Base-by-base conservation (phyloP, 768 basidiomycete genomes). In the Mycena filopes region DNA sequence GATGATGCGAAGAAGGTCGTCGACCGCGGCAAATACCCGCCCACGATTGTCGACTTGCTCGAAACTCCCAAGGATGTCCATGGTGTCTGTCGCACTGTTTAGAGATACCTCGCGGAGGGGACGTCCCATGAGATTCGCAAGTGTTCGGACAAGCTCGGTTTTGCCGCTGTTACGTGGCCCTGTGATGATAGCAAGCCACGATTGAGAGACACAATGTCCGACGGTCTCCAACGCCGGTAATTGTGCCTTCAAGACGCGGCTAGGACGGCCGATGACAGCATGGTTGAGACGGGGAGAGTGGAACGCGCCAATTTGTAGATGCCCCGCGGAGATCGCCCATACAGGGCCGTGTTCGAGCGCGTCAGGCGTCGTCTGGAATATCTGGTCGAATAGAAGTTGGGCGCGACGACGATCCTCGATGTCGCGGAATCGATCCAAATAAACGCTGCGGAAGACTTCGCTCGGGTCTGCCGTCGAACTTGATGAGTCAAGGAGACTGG, bases 31-130 rank as follows among this genome's bases (percentile, higher is more conserved):
- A 12, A 77, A 56, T 31, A 81, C 64, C 20, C 82, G 83, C 38
- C 80, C 78, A n/a, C 76, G 77, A 40, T 74, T 57, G 74, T 95
- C 92, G 28, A 91, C 87, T 78, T 99, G 97, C 77, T 99, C 98
- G 73, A 98, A 99, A 75, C 93, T 92, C 36, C 98, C 98, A 46
- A 99, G 80, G 36, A 99, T 89, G 77, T 99, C 98, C 76, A 90
- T 89, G 1, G 96, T 93, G 75, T 99, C 98, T 3, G 94, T 95
- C 9, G 93, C 90, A 62, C 86, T 90, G 75, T 93, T 96, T 73
- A 98, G 81, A 20, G 88, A 82, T 49, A 98, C 84, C 75, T 95
- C 93, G 23, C 82, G 82, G 1, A 98, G 83, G 25, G 75, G 47
- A 54, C 87, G 84, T 26, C 98, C 97, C 36, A 87, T 86, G 40